Base-by-base conservation (phyloP, 2,329 filamentous ascomycete genomes). In the Massarina eburnea region DNA sequence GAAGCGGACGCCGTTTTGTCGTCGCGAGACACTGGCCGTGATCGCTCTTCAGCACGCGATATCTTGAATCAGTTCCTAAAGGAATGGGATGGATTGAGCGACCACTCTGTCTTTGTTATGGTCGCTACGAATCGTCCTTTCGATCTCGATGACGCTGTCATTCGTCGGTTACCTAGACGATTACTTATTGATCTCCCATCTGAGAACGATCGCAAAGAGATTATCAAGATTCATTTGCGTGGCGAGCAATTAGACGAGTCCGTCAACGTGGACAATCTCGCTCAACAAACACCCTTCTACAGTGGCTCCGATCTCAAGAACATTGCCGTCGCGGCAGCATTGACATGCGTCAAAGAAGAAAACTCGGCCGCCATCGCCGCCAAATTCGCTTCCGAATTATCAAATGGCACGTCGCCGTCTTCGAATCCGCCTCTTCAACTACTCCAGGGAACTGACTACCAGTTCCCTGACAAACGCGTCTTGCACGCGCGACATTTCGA, bases 1-100 rank as follows among this genome's bases (percentile, higher is more conserved):
- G 94, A 99, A 72, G 94, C 91, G 18, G 94, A 99, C 67, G 88
- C 92, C 7, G 85, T 99, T 38, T 87, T 99, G 45, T 89, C 89
- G 20, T 85, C 88, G 14, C 83, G 94, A 43, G 80, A 83, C 52
- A 81, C 81, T 30, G 77, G 80, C 19, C 79, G 80, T 48, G 84
- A 83, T 57, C 80, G 88, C 22, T 82, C 82, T 5, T 85, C 82
- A 1, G 89, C 95, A 58, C 83, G 91, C 39, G 92, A 96, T 67
- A 86, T 94, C 43, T 91, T 97, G 69, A 99, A 96, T 64, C 92
- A 99, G 71, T 97, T 97, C 69, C 76, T 99, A 39, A 87, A 91
- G 43, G 92, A 97, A 68, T 97, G 92, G 94, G 94, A 97, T 59
- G 94, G 94, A 9, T 86, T 97, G 76, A 87, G 88, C 58, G 78